Conservation (phyloP, 768 basidiomycete species). For the Lactarius hatsudake region DNA sequence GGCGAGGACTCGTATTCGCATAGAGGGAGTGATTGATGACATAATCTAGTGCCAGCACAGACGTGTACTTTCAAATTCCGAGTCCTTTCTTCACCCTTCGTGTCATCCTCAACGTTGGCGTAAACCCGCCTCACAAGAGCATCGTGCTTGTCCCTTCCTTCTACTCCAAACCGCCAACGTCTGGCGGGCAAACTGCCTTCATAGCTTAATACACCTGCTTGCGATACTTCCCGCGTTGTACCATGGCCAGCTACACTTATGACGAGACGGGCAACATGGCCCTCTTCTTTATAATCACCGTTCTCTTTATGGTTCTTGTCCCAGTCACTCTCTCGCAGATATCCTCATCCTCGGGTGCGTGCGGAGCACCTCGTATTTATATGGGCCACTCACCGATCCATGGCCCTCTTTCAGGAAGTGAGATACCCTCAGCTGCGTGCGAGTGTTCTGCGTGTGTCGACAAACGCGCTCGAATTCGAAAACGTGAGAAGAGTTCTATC, state of each 20-base stretch:
- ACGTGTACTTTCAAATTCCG: background rate
- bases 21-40: constrained; percentile 12
- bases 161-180: background rate
- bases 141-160: background rate
- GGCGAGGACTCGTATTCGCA: constrained; percentile 26
- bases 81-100: background rate
- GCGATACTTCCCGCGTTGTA: constrained; percentile 21
- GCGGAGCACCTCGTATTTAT: background rate
- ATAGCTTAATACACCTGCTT: background rate
- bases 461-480: constrained; percentile 37
- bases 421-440: constrained; percentile 22
- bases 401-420: constrained; percentile 2
- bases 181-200: constrained; percentile 4
- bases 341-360: constrained; percentile 11
- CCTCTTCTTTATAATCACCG: constrained; percentile 86
- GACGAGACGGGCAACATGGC: constrained; percentile 86
- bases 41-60: constrained; percentile 20
- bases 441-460: constrained; percentile 26
- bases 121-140: background rate
- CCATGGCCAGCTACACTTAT: constrained; percentile 80
- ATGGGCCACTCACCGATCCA: background rate
- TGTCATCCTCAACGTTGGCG: background rate
- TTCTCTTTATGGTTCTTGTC: constrained; percentile 78
- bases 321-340: constrained; percentile 60
- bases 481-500: constrained; percentile 26